phyloP scores from a whole-genome alignment of 139 green algal species.

The Pycnococcus provasolii region DNA sequence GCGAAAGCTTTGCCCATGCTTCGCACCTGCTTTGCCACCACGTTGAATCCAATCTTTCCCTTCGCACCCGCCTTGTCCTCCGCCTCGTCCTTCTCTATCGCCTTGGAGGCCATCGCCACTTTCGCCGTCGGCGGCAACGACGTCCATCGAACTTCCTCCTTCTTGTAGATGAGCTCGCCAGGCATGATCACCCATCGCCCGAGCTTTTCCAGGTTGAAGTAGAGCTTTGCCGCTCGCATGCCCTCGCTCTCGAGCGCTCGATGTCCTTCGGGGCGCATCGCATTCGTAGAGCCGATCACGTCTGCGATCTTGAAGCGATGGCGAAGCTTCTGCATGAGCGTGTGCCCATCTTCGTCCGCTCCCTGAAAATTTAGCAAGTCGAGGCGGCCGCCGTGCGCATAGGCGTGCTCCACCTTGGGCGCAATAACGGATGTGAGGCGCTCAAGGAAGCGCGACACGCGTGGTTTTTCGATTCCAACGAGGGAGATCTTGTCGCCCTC shows the following conservation, averaged over 20 bases:
- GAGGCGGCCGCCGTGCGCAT: too few relatives aligned
- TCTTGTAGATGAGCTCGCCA: neutral
- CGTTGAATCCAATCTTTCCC: neutral
- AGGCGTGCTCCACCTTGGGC: too few relatives aligned
- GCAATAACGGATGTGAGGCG: too few relatives aligned
- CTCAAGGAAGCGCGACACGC: too few relatives aligned
- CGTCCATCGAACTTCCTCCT: neutral
- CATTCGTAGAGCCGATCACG: neutral
- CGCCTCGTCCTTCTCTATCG: neutral
- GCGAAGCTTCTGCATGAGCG: too few relatives aligned
- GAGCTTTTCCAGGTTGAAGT: conserved; percentile 6
- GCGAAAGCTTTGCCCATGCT: neutral
- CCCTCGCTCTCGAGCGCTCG: neutral
- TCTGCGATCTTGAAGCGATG: neutral
- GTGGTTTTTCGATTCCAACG: too few relatives aligned
- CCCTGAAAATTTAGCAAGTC: too few relatives aligned
- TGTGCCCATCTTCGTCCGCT: too few relatives aligned
- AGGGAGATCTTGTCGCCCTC: too few relatives aligned
- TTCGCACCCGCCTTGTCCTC: neutral
- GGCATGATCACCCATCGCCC: neutral
- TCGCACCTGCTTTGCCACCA: neutral
- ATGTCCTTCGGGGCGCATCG: neutral
- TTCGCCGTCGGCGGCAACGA: neutral
- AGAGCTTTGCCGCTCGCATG: neutral
- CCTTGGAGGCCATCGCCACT: neutral